A percentile compares a stretch with the other conserved stretches of the same genome.
phyloP scores from a whole-genome alignment of 108 stramenopile genomes.

The Cyclotella sp. region DNA sequence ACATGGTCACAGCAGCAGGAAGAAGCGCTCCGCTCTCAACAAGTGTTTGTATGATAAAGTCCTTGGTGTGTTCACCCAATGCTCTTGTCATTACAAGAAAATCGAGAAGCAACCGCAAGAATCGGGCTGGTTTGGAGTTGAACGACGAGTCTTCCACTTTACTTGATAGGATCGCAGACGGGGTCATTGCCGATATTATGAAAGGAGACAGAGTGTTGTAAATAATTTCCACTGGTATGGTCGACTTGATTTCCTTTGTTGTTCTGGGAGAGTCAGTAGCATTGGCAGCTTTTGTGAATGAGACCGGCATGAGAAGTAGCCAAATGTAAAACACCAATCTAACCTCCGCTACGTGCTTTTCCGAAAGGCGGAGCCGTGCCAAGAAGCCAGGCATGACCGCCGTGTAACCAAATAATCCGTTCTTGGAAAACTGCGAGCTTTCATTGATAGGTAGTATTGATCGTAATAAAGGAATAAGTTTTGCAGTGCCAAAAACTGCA shows the following conservation, averaged over 20 bases:
- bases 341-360: constrained; percentile 53
- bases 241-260: constrained; percentile 11
- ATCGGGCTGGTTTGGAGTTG: constrained; percentile 15
- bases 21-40: constrained; percentile 65
- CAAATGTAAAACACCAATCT: constrained; percentile 78
- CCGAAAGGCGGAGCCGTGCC: constrained; percentile 29
- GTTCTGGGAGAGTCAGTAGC: not conserved
- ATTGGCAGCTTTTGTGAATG: constrained; percentile 27
- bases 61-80: constrained; percentile 58
- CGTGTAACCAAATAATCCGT: constrained; percentile 2
- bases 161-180: constrained; percentile 38
- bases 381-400: constrained; percentile 4
- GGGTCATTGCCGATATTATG: constrained; percentile 40
- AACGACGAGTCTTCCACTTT: constrained; percentile 34
- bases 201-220: constrained; percentile 40
- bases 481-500: constrained; percentile 42
- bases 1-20: constrained; percentile 72
- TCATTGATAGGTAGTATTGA: constrained; percentile 28
- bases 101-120: constrained; percentile 44
- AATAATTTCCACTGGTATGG: constrained; percentile 43
- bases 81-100: constrained; percentile 58
- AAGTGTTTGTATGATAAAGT: constrained; percentile 59
- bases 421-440: constrained; percentile 1
- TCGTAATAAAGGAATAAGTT: constrained; percentile 64
- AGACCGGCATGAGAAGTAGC: constrained; percentile 69